Evolutionary conservation across 208 protist genomes (phyloP).

Genomic region (Crithidia acanthocephali): DNA sequence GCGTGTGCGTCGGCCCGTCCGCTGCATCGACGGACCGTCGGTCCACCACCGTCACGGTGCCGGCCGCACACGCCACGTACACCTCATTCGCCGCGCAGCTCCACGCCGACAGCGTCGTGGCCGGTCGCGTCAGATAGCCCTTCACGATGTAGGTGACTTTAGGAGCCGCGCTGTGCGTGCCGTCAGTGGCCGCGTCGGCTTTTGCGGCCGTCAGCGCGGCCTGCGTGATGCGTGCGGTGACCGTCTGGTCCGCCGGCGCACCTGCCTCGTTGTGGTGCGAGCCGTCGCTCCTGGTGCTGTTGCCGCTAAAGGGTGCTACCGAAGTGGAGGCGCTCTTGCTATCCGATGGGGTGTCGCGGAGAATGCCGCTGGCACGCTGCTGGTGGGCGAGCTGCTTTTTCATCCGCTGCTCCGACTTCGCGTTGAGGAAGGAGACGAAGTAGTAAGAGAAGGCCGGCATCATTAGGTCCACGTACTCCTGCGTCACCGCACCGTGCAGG

Average conservation of each 20-base stretch:
- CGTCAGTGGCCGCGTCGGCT: background rate
- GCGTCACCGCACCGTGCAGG: constrained; percentile 36
- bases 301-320: background rate
- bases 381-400: constrained; percentile 25
- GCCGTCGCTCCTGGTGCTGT: background rate
- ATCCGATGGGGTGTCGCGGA: background rate
- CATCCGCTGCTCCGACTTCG: constrained; percentile 35
- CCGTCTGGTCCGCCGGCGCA: background rate
- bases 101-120: constrained; percentile 28
- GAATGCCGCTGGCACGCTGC: background rate
- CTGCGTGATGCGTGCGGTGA: background rate
- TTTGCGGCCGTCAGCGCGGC: background rate
- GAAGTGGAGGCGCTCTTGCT: background rate
- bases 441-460: constrained; percentile 40
- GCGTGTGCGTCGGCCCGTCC: constrained; percentile 17
- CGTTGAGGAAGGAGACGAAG: constrained; percentile 36
- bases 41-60: constrained; percentile 49
- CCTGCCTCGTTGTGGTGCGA: background rate
- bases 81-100: constrained; percentile 47
- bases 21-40: constrained; percentile 13
- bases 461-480: constrained; percentile 26
- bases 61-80: constrained; percentile 56
- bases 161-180: constrained; percentile 1
- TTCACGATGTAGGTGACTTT: constrained; percentile 54
- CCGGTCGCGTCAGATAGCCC: constrained; percentile 44